Evolutionary conservation across 306 rosid species (phyloP), one percentile per base, ranked within the genome.

Genomic region (Potentilla sterilis): DNA sequence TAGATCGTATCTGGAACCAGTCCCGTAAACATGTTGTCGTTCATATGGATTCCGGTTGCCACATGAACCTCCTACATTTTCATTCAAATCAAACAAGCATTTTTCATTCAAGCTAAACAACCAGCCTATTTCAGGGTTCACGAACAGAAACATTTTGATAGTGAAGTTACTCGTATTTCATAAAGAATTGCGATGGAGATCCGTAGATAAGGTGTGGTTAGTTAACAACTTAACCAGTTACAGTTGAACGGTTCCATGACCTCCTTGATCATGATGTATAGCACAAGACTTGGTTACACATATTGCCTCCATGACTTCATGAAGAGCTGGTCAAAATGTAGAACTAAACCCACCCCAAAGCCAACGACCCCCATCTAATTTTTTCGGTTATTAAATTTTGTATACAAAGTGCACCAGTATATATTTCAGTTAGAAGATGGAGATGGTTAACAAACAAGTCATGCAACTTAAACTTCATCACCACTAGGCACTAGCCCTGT

Each of bases 371-470:
- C 80, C 80, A 52, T 71, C 61, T 12, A 70, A 69, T 44, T 70
- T 32, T 62, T 71, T 75, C 18, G 35, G 59, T 19, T 62, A 12
- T 32, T 11, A n/a, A 34, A 12, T 35, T 46, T 28, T 69, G 41
- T 57, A 19, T 37, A 75, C 74, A 83, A 52, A 77, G 80, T 79
- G 82, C 83, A 77, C 81, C 69, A 58, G 74, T 71, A 9, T 51
- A 32, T 46, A 51, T 42, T 73, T 46, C 54, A n/a, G 15, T 81
- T 88, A 78, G 80, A 81, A 84, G 78, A 85, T 86, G 93, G 93
- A 91, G 87, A 92, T 64, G 97, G 89, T 93, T 71, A 91, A 89
- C 98, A 69, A 93, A 89, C 88, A 76, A 15, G 63, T 21, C 73
- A 57, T 57, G 63, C 63, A 57, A 57, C 75, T 64, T 51, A 77